Percentiles rank a stretch among this genome's conserved stretches.
These are phyloP conservation scores for Penicillium simplicissimum DNA, from an alignment of 495 filamentous ascomycete genomes.

Conservation along the genomic window DNA sequence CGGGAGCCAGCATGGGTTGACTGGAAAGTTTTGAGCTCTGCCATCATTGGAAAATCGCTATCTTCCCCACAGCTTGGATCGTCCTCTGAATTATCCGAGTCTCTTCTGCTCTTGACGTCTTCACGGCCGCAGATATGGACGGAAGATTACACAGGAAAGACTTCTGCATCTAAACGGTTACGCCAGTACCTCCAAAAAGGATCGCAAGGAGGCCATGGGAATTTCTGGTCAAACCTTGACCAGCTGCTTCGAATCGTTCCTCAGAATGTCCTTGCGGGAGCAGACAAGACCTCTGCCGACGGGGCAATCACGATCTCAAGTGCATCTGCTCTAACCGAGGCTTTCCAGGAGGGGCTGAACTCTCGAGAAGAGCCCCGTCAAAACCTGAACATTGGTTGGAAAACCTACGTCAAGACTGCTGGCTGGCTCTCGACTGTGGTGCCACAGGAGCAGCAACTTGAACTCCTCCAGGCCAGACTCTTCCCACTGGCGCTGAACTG, in stretches of 20 bases:
- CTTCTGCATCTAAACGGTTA: slow-evolving; percentile 61
- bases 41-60: slow-evolving; percentile 68
- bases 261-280: slow-evolving; percentile 45
- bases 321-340: slow-evolving; percentile 52
- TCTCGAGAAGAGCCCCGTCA: slow-evolving; percentile 70
- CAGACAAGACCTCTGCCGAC: slow-evolving; percentile 44
- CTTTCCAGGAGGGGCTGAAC: slow-evolving; percentile 66
- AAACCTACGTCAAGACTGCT: slow-evolving; percentile 63
- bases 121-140: slow-evolving; percentile 74
- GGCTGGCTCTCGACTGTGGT: slow-evolving; percentile 50
- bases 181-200: slow-evolving; percentile 78
- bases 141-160: slow-evolving; percentile 64
- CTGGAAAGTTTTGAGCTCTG: slow-evolving; percentile 61
- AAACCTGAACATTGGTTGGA: slow-evolving; percentile 69
- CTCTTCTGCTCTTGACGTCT: slow-evolving; percentile 61
- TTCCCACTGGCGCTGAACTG: slow-evolving; percentile 61
- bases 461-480: slow-evolving; percentile 50
- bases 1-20: slow-evolving; percentile 60
- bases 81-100: slow-evolving; percentile 63
- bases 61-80: slow-evolving; percentile 70
- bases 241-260: slow-evolving; percentile 63
- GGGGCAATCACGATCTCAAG: slow-evolving; percentile 28
- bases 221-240: slow-evolving; percentile 70
- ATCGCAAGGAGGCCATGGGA: slow-evolving; percentile 67
- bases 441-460: slow-evolving; percentile 44